Evolutionary conservation across 805 yeast genomes (phyloP).

Genomic region (Metschnikowia baotianmanensis): DNA sequence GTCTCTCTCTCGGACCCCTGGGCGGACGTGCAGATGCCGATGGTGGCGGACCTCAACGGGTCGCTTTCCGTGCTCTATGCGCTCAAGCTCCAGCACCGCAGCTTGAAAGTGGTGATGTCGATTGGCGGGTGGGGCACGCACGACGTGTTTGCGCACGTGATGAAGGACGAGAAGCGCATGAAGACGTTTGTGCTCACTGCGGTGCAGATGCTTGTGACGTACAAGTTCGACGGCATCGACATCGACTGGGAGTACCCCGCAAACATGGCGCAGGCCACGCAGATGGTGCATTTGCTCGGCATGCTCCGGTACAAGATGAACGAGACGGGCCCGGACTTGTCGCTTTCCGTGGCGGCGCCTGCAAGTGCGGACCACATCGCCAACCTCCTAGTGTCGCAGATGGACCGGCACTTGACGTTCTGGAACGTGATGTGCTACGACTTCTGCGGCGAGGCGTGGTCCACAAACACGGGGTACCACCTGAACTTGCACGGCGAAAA

Average conservation of each 20-base stretch:
- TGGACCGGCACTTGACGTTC: slow-evolving; percentile 58
- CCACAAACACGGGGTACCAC: slow-evolving; percentile 58
- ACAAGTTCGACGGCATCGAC: slow-evolving; percentile 87
- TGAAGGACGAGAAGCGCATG: slow-evolving; percentile 24
- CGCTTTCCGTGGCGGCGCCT: slow-evolving; percentile 76
- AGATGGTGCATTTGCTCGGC: slow-evolving; percentile 44
- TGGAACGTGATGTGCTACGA: slow-evolving; percentile 96
- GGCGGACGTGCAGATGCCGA: slow-evolving; percentile 56
- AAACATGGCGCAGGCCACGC: slow-evolving; percentile 42
- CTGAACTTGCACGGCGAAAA: slow-evolving; percentile 55
- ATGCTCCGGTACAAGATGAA: slow-evolving; percentile 41
- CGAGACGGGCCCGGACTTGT: slow-evolving; percentile 28
- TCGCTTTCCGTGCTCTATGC: slow-evolving; percentile 33
- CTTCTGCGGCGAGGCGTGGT: slow-evolving; percentile 73
- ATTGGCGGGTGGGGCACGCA: slow-evolving; percentile 78
- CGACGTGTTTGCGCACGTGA: slow-evolving; percentile 34
- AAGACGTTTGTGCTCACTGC: slow-evolving; percentile 50
- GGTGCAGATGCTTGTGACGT: slow-evolving; percentile 44
- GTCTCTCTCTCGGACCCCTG: slow-evolving; percentile 58
- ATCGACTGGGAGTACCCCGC: slow-evolving; percentile 93
- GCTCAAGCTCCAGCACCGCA: slow-evolving; percentile 39
- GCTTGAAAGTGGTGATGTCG: slow-evolving; percentile 62
- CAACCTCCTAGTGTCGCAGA: slow-evolving; percentile 44
- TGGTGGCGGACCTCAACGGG: slow-evolving; percentile 32
- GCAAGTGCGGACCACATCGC: slow-evolving; percentile 49